phyloP scores from a whole-genome alignment of 768 basidiomycete species.

The Podaxis sp. region DNA sequence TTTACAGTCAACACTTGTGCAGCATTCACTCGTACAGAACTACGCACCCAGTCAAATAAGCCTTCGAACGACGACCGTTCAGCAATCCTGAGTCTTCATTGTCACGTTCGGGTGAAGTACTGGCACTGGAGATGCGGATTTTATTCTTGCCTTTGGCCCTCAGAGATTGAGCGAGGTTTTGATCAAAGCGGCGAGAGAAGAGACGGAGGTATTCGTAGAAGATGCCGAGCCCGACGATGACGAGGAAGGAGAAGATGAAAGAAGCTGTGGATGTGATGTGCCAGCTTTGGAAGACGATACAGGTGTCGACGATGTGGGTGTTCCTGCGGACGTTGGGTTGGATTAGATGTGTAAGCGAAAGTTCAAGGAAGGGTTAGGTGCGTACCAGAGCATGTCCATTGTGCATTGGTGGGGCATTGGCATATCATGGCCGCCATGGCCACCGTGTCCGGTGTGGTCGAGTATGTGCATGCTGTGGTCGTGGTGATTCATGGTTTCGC shows the following conservation, averaged over 20 bases:
- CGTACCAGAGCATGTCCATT: conserved; percentile 82
- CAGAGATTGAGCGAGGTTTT: conserved; percentile 51
- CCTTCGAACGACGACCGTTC: conserved; percentile 43
- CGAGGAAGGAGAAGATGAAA: conserved; percentile 66
- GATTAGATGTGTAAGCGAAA: background rate
- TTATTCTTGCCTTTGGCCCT: conserved; percentile 43
- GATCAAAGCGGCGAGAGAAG: conserved; percentile 60
- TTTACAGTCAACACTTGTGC: background rate
- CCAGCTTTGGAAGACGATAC: conserved; percentile 80
- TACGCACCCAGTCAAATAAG: conserved; percentile 43
- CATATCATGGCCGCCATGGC: conserved; percentile 53
- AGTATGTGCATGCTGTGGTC: conserved; percentile 9
- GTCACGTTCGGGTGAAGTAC: conserved; percentile 36
- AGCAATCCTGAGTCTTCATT: conserved; percentile 57
- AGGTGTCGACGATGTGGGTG: conserved; percentile 76
- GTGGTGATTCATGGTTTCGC: conserved; percentile 13
- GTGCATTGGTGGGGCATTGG: conserved; percentile 53
- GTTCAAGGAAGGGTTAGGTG: background rate
- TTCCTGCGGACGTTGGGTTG: conserved; percentile 45
- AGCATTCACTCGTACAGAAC: background rate
- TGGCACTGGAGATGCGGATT: conserved; percentile 30
- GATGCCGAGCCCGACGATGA: conserved; percentile 67
- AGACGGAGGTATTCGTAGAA: conserved; percentile 79
- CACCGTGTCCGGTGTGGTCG: conserved; percentile 41
- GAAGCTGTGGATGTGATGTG: conserved; percentile 58